These are phyloP conservation scores for Diaporthe caulivora DNA, from an alignment of 2,329 filamentous ascomycete species.

Conservation along the genomic window DNA sequence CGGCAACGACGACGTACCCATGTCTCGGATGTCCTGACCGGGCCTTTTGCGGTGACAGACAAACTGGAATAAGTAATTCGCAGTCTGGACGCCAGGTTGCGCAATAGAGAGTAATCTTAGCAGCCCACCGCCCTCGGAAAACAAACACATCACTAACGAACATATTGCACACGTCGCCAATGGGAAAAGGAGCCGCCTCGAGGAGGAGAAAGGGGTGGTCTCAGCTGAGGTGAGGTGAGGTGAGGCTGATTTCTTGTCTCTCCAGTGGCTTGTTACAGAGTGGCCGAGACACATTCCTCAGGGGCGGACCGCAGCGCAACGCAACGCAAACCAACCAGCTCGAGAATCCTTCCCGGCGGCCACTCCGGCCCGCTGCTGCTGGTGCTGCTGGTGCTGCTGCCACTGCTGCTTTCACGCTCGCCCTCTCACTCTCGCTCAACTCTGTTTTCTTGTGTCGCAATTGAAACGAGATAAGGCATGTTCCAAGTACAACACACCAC, in stretches of 20 bases:
- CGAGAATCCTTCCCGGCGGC: conserved; percentile 2
- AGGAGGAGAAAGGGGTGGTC: not conserved
- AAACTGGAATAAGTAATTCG: not conserved
- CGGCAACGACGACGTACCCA: not conserved
- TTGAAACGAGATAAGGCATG: conserved; percentile 17
- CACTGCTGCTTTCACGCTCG: not conserved
- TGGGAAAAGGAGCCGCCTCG: not conserved
- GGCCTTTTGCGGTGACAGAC: conserved; percentile 23
- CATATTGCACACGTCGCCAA: not conserved
- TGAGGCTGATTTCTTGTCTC: conserved; percentile 23
- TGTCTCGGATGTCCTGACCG: conserved; percentile 31
- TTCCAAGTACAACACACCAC: conserved; percentile 7
- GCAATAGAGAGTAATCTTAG: not conserved
- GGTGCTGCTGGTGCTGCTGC: no score
- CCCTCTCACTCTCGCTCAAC: not conserved
- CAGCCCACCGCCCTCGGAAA: not conserved
- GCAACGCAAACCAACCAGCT: not conserved
- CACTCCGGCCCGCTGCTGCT: conserved; percentile 13
- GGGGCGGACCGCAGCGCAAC: not conserved
- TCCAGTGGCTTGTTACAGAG: conserved; percentile 30
- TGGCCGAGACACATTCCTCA: conserved; percentile 31
- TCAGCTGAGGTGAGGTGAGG: conserved; percentile 27
- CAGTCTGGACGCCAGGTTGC: not conserved
- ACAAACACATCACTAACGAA: not conserved
- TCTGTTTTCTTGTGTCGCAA: not conserved